These are phyloP conservation scores for Ajuga reptans DNA, from an alignment of 305 asterid species.

Conservation along the genomic window DNA sequence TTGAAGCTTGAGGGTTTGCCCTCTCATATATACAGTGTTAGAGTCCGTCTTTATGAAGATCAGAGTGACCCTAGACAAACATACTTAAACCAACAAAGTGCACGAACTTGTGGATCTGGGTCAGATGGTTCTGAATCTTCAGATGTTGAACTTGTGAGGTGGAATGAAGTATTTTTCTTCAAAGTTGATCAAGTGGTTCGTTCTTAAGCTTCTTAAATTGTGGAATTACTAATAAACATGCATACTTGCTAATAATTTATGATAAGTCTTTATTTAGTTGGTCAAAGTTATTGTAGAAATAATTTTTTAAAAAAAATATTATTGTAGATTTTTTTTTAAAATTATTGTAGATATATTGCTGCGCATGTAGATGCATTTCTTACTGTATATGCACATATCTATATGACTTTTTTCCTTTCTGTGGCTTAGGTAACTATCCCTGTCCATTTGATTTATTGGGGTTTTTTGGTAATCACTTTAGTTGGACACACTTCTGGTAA, in stretches of 20 bases:
- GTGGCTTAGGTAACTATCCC: background rate
- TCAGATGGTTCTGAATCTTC: constrained; percentile 43
- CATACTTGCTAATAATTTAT: constrained; percentile 3
- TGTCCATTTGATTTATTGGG: background rate
- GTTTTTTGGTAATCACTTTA: background rate
- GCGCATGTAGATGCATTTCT: constrained; percentile 1
- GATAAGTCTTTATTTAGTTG: constrained; percentile 12
- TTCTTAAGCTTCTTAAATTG: constrained; percentile 18
- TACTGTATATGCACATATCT: background rate
- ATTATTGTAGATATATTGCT: background rate
- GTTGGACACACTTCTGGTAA: background rate
- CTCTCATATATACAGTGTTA: constrained; percentile 55
- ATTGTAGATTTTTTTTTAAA: background rate
- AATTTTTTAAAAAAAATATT: background rate
- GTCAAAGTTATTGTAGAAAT: background rate
- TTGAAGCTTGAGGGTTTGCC: constrained; percentile 56
- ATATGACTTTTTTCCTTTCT: background rate
- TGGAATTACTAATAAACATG: background rate
- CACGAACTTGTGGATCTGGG: constrained; percentile 62
- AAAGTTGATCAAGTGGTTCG: constrained; percentile 69
- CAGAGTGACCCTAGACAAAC: constrained; percentile 36
- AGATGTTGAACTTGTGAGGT: constrained; percentile 51
- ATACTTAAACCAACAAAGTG: constrained; percentile 48
- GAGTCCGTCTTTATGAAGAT: constrained; percentile 51
- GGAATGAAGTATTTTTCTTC: constrained; percentile 95